A percentile compares a stretch with the other conserved stretches of the same genome.
These are phyloP conservation scores for Cladosporium sp. DNA, from an alignment of 2,329 filamentous ascomycete genomes.

Conservation along the genomic window DNA sequence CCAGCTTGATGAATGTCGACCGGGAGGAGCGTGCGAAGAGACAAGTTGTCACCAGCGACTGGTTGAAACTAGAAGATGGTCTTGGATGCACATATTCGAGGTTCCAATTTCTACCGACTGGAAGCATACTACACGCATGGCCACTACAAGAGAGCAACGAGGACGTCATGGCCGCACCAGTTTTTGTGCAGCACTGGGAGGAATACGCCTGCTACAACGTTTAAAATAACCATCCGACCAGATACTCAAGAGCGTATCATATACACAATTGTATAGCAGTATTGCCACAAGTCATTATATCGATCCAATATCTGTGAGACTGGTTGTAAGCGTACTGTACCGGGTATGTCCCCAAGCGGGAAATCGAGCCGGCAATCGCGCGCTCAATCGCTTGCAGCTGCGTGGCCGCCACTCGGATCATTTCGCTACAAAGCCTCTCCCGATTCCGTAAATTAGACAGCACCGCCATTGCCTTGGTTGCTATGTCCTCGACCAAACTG, in stretches of 20 bases:
- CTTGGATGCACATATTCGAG: not conserved
- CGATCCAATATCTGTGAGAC: not conserved
- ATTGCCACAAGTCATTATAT: not conserved
- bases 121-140: not conserved
- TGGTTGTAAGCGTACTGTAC: not conserved
- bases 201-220: not conserved
- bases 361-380: conserved; percentile 6
- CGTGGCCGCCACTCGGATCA: conserved; percentile 4
- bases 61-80: not conserved
- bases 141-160: not conserved
- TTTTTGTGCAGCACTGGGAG: not conserved
- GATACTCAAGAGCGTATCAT: not conserved
- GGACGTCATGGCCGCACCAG: not conserved
- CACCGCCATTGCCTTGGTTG: not conserved
- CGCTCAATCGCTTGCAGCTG: not conserved
- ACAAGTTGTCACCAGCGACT: not conserved
- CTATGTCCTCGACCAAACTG: not conserved
- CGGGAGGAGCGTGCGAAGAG: not conserved
- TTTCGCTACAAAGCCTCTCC: conserved; percentile 6
- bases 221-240: not conserved
- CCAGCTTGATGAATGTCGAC: not conserved
- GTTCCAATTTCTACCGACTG: not conserved
- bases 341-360: conserved; percentile 5
- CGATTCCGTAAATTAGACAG: not conserved
- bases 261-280: not conserved